phyloP scores from a whole-genome alignment of 768 basidiomycete species.

The Xanthoconium stramineum region DNA sequence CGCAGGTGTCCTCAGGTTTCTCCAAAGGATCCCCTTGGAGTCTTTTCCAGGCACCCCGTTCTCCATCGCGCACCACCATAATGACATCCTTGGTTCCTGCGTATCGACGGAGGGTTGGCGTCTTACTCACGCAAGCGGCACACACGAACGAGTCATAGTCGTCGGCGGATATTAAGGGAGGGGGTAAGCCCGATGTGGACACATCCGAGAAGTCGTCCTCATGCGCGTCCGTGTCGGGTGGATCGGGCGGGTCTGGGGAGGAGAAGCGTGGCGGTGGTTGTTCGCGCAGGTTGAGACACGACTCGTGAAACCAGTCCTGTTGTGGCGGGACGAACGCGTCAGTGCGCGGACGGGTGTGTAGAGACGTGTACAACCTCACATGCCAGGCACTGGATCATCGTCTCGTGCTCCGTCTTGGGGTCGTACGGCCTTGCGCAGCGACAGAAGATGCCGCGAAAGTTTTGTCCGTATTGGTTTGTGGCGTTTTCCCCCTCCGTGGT shows the following conservation, averaged over 20 bases:
- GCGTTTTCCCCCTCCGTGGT: conserved; percentile 51
- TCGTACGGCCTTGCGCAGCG: conserved; percentile 73
- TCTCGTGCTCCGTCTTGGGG: conserved; percentile 68
- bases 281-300: conserved; percentile 77
- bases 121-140: conserved; percentile 58
- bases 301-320: conserved; percentile 91
- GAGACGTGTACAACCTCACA: conserved; percentile 59
- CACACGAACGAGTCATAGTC: conserved; percentile 81
- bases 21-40: conserved; percentile 34
- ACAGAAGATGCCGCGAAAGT: conserved; percentile 71
- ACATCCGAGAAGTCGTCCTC: conserved; percentile 57
- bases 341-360: neutral
- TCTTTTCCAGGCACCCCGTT: conserved; percentile 49
- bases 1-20: neutral
- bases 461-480: conserved; percentile 67
- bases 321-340: neutral
- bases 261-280: conserved; percentile 50
- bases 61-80: conserved; percentile 58
- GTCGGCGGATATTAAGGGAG: conserved; percentile 59
- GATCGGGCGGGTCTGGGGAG: conserved; percentile 22
- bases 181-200: conserved; percentile 64
- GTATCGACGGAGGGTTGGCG: conserved; percentile 51
- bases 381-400: conserved; percentile 84
- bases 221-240: conserved; percentile 12
- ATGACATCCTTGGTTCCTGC: conserved; percentile 68